Conservation (phyloP, 2,329 filamentous ascomycete species). For the Dothistroma septosporum region DNA sequence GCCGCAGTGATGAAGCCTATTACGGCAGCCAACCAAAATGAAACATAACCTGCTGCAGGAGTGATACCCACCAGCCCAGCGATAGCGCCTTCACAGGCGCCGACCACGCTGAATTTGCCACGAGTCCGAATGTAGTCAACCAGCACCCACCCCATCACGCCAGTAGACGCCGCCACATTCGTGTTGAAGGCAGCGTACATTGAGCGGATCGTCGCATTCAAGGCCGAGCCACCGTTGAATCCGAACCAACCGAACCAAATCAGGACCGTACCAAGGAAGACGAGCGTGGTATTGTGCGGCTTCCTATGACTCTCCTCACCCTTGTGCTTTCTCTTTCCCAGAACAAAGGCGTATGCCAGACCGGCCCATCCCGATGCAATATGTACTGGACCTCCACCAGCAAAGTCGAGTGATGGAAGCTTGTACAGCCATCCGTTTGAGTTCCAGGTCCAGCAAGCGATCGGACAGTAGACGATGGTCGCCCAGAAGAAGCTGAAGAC, state of each 20-base stretch:
- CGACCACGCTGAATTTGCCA: constrained; percentile 53
- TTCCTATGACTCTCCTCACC: constrained; percentile 50
- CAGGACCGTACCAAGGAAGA: constrained; percentile 60
- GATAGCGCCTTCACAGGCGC: constrained; percentile 56
- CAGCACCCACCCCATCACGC: constrained; percentile 52
- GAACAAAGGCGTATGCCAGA: constrained; percentile 59
- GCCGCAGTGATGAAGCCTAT: constrained; percentile 55
- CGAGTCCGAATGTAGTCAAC: constrained; percentile 52
- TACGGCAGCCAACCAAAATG: constrained; percentile 42
- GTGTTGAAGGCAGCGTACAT: constrained; percentile 57
- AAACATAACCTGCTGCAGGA: constrained; percentile 47
- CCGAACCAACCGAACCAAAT: constrained; percentile 64
- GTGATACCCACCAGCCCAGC: constrained; percentile 60
- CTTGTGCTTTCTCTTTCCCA: constrained; percentile 54
- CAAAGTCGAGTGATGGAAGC: constrained; percentile 57
- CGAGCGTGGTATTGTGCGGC: constrained; percentile 60
- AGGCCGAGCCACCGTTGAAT: constrained; percentile 55
- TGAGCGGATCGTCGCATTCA: constrained; percentile 51
- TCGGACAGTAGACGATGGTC: constrained; percentile 60
- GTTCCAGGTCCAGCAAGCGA: constrained; percentile 67
- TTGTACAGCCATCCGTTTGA: constrained; percentile 62
- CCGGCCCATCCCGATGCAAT: constrained; percentile 62
- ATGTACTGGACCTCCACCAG: constrained; percentile 61
- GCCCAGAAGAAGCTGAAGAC: constrained; percentile 62
- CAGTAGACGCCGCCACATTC: constrained; percentile 53